Base-by-base conservation (phyloP, 768 basidiomycete genomes). In the Botryobasidium botryosum region DNA sequence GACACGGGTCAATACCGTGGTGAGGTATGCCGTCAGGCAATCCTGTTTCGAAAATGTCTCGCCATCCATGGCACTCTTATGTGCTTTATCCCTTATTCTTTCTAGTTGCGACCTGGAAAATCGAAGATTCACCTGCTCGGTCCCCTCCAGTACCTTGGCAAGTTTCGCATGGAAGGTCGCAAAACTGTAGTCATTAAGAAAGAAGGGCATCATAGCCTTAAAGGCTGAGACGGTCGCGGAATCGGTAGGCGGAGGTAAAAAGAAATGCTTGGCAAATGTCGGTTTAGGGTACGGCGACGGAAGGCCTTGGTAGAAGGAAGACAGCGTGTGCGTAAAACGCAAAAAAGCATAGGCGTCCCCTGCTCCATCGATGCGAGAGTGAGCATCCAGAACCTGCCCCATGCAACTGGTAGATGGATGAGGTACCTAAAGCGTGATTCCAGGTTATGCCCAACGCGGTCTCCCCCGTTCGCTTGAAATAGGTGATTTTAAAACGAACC, bases 1-100 rank as follows among this genome's bases (percentile, higher is more conserved):
- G 35, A n/a, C 27, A 13, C 40, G 21, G 32, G 38, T 27, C 10
- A 46, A 38, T 27, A 29, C 39, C 37, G 35, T 28, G 18, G 35
- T 28, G 23, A 46, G 36, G 21, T 46, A 46, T 17, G 45, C 45
- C 21, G 39, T n/a, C 12, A 46, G 27, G 4, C 36, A 35, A 15
- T 46, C 45, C 21, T 40, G 6, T n/a, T n/a, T n/a, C n/a, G n/a
- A n/a, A n/a, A n/a, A n/a, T n/a, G n/a, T n/a, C 27, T 18, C 32
- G 18, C 24, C 40, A 18, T 27, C 7, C 26, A 10, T 27, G 24
- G n/a, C 36, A n/a, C 17, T 25, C 18, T 28, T 32, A 18, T 23
- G 23, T 1, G 10, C 24, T 2, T 40, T 28, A 12, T 33, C 32
- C 15, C 18, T 28, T 17, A 46, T 46, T 25, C 32, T 37, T 20